Evolutionary conservation across 352 stramenopile species (phyloP), one percentile per base, ranked within the genome.

Genomic region (Phytophthora rubi): DNA sequence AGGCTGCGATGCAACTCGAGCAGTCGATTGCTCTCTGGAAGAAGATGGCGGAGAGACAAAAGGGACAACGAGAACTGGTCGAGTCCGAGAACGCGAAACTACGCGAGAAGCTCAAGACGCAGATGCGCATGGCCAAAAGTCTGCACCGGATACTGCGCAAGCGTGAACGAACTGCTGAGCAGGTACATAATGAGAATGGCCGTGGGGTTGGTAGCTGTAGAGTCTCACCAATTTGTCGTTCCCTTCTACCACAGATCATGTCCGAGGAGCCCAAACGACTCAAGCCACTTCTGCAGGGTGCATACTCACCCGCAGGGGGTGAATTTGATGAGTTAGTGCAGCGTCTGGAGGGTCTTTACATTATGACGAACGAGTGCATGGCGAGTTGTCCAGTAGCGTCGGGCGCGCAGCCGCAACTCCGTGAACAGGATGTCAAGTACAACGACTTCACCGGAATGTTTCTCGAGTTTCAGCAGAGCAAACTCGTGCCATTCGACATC

Each of bases 21-120:
- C 65, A 74, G n/a, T 77, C 70, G 0, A 48, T 70, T 32, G 65
- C 70, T 6, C 59, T 86, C 33, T 87, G 81, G 81, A 74, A 80
- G 52, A 73, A 77, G 12, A 73, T 89, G 53, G 81, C 81, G 1
- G 66, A 79, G 44, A 63, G 76, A 32, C 68, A 83, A 51, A 76
- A 79, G 23, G 65, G 59, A 28, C 75, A 78, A 47, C 67, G 68
- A 10, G 42, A 71, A 6, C 9, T 68, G 12, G 66, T 77, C 0
- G 76, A 86, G 56, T 68, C 59, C 1, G 79, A 86, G 59, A 85
- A 89, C 48, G 57, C 65, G 9, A 75, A 76, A 16, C 71, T 89
- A 12, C 73, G 74, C n/a, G 57, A 74, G 21, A 80, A 84, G 52
- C 72, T 87, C 7, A 82, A 86, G 55, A 75, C 65, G 33, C 74